Percentiles rank a stretch among this genome's conserved stretches.
These are phyloP conservation scores for Xerocomus spinulosus DNA, from an alignment of 768 basidiomycete species.

Conservation along the genomic window DNA sequence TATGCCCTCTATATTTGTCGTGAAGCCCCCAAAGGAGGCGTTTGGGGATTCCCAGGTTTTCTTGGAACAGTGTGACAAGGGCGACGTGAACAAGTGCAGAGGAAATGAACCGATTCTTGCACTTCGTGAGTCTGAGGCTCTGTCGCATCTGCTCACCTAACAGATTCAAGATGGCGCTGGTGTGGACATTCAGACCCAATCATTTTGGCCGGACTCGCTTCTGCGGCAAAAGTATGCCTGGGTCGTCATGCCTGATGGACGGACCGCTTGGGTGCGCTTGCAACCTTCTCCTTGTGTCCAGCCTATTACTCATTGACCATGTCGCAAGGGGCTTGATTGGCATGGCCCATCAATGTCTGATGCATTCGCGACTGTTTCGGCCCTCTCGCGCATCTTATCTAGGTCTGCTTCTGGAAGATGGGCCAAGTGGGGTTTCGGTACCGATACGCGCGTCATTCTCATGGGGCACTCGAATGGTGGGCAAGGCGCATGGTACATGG, in stretches of 20 bases:
- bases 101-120: constrained; percentile 52
- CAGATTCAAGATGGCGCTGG: constrained; percentile 75
- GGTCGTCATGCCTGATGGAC: constrained; percentile 78
- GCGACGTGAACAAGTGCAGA: constrained; percentile 2
- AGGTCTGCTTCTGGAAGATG: constrained; percentile 28
- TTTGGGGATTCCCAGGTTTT: constrained; percentile 15
- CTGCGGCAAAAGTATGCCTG: constrained; percentile 59
- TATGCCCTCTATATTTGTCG: constrained; percentile 54
- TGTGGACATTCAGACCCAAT: constrained; percentile 54
- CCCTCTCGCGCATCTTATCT: constrained; percentile 47
- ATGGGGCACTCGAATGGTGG: constrained; percentile 93
- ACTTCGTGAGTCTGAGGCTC: constrained; percentile 46
- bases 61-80: not conserved
- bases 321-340: constrained; percentile 80
- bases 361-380: constrained; percentile 58
- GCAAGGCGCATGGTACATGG: constrained; percentile 82
- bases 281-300: not conserved
- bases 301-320: not conserved
- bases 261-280: constrained; percentile 69
- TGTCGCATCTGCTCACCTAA: not conserved
- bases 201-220: constrained; percentile 63
- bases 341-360: constrained; percentile 78
- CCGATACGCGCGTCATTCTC: constrained; percentile 49
- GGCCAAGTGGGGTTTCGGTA: constrained; percentile 38
- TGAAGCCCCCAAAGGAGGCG: constrained; percentile 48